Conservation (phyloP, 2,329 filamentous ascomycete genomes). For the Xylaria multiplex region DNA sequence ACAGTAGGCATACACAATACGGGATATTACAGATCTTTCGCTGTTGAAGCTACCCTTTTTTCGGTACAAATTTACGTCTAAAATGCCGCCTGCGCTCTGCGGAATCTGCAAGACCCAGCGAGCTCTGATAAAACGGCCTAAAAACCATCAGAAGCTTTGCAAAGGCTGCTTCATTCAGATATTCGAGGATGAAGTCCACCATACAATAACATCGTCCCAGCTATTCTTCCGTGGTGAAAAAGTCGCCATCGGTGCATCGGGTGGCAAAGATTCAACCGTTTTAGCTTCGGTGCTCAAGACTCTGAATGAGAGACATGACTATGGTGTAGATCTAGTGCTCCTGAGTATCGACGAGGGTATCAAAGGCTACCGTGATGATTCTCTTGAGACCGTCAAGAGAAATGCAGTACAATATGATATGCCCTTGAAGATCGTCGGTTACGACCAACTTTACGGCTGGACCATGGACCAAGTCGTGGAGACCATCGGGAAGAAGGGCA, state of each 20-base stretch:
- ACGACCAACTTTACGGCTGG: conserved; percentile 95
- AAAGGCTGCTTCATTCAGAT: conserved; percentile 84
- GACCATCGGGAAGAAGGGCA: conserved; percentile 96
- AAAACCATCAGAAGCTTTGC: conserved; percentile 94
- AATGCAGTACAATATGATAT: conserved; percentile 93
- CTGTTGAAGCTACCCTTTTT: too few species aligned
- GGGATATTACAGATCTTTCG: not conserved
- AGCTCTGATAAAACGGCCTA: conserved; percentile 91
- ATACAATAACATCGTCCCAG: conserved; percentile 84
- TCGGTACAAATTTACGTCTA: conserved; percentile 2
- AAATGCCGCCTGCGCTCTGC: conserved; percentile 82
- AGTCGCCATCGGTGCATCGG: conserved; percentile 94
- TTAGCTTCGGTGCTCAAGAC: conserved; percentile 94
- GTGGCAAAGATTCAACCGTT: conserved; percentile 97
- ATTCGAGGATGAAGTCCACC: conserved; percentile 93
- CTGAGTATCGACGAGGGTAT: conserved; percentile 97
- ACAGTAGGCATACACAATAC: not conserved
- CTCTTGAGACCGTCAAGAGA: conserved; percentile 93
- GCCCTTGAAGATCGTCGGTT: conserved; percentile 90
- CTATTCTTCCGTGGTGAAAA: conserved; percentile 86
- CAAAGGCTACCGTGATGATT: conserved; percentile 95
- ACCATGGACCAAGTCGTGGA: conserved; percentile 99
- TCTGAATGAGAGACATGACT: conserved; percentile 87
- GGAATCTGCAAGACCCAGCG: conserved; percentile 78
- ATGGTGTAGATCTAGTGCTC: conserved; percentile 85